Evolutionary conservation across 306 rosid genomes (phyloP), one percentile per base, ranked within the genome.

Genomic region (Prunus campanulata): DNA sequence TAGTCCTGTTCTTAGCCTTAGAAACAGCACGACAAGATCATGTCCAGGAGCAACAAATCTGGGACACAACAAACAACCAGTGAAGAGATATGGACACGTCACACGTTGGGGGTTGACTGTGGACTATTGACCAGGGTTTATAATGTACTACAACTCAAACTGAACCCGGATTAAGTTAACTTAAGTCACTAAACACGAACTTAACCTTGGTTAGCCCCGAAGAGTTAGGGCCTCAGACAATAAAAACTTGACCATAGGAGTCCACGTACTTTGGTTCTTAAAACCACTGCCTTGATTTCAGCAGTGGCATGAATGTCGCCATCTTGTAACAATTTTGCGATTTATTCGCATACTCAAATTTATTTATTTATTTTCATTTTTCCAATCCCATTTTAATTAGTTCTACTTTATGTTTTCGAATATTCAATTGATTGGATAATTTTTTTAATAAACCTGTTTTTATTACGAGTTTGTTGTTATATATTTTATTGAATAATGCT

Each of bases 201-300:
- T 39, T 50, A 39, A 73, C 57, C 81, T 27, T 51, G 81, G 66
- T 79, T 81, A 67, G 81, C 63, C 70, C 78, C 79, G 48, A 35
- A 70, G 55, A 72, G 84, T 78, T 70, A 65, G 86, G 74, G 74
- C 66, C 65, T 67, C 51, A 67, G 68, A 67, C 81, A 71, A 66
- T 35, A 62, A 47, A 11, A 74, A 80, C 64, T 77, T 84, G 76
- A 86, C 81, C 72, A 44, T 29, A 35, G 42, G 42, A 71, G 66
- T 87, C 83, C 71, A 74, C 70, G 71, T 13, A 66, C 29, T 73
- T 71, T 68, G 66, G 66, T 27, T 20, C 20, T 20, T 22, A 61
- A 51, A 22, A 11, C 72, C 27, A 13, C 74, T 79, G 18, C 91
- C 87, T 82, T 86, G 77, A 63, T 83, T 90, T 86, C 86, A 86